These are phyloP conservation scores for Sarocladium oryzae DNA, from an alignment of 2,329 filamentous ascomycete species.

Conservation along the genomic window DNA sequence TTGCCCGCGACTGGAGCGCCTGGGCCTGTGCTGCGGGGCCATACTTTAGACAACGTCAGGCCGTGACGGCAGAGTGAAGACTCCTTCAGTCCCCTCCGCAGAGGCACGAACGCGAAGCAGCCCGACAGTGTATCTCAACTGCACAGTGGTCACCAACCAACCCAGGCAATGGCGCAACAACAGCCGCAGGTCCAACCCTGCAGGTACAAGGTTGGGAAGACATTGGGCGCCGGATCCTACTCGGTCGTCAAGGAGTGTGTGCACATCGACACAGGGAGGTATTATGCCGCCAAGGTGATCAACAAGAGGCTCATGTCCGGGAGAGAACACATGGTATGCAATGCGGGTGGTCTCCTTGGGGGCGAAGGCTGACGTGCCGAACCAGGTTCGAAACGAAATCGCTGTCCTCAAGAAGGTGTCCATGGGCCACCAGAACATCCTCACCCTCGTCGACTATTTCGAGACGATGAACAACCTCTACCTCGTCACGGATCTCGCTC, in stretches of 20 bases:
- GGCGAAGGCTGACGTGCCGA: slow-evolving; percentile 28
- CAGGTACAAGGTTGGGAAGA: slow-evolving; percentile 98
- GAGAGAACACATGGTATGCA: slow-evolving; percentile 85
- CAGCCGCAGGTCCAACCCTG: slow-evolving; percentile 77
- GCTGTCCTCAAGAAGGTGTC: slow-evolving; percentile 96
- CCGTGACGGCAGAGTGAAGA: background rate
- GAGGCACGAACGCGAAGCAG: no score
- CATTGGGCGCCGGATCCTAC: slow-evolving; percentile 91
- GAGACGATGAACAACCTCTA: slow-evolving; percentile 99
- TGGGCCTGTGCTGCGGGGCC: background rate
- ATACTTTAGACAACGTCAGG: background rate
- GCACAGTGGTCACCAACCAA: background rate
- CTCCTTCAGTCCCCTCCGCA: no score
- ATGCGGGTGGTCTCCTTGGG: background rate
- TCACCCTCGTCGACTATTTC: slow-evolving; percentile 97
- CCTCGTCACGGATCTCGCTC: slow-evolving; percentile 90
- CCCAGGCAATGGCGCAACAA: slow-evolving; percentile 19
- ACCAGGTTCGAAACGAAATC: slow-evolving; percentile 90
- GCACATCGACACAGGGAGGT: slow-evolving; percentile 93
- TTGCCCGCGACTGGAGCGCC: slow-evolving; percentile 2
- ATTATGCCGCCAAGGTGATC: slow-evolving; percentile 98
- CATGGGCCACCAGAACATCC: slow-evolving; percentile 97
- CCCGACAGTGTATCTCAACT: background rate
- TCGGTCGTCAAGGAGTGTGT: slow-evolving; percentile 99
- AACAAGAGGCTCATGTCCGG: slow-evolving; percentile 98